Conservation (phyloP, 148 eudicot species). For the Nyssa sinensis region DNA sequence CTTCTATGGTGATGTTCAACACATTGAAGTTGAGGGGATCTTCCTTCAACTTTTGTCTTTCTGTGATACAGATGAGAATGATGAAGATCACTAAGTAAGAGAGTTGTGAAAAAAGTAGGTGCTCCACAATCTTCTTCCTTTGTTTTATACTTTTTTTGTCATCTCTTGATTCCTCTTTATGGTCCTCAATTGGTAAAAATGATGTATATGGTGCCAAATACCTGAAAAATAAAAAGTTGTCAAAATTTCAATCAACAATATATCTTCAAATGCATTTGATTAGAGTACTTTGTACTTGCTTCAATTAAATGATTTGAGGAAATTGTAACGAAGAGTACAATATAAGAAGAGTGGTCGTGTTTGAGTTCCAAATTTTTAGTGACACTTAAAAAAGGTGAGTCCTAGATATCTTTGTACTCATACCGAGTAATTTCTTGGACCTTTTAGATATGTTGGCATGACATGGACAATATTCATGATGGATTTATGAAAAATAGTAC, state of each 20-base stretch:
- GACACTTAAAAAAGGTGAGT: too few relatives aligned
- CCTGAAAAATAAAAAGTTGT: slow-evolving; percentile 22
- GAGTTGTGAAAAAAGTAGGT: slow-evolving; percentile 42
- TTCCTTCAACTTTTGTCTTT: slow-evolving; percentile 48
- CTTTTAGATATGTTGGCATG: too few relatives aligned
- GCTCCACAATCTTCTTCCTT: slow-evolving; percentile 18
- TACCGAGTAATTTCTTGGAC: too few relatives aligned
- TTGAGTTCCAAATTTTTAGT: too few relatives aligned
- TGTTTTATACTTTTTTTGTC: slow-evolving; percentile 9
- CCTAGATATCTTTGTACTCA: too few relatives aligned
- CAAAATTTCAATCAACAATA: neutral
- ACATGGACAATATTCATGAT: too few relatives aligned
- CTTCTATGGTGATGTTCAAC: slow-evolving; percentile 62
- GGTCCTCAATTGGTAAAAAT: slow-evolving; percentile 18
- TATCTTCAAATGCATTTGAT: too few relatives aligned
- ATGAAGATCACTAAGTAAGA: slow-evolving; percentile 47
- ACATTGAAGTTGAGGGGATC: slow-evolving; percentile 81
- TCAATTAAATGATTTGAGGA: too few relatives aligned
- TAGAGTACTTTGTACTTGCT: neutral
- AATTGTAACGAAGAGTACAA: neutral
- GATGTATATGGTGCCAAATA: slow-evolving; percentile 41
- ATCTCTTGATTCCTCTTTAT: neutral
- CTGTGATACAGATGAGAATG: slow-evolving; percentile 58
- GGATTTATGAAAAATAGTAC: too few relatives aligned
- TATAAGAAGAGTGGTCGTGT: too few relatives aligned